Evolutionary conservation across 768 basidiomycete species (phyloP).

Genomic region (Collybia nuda): DNA sequence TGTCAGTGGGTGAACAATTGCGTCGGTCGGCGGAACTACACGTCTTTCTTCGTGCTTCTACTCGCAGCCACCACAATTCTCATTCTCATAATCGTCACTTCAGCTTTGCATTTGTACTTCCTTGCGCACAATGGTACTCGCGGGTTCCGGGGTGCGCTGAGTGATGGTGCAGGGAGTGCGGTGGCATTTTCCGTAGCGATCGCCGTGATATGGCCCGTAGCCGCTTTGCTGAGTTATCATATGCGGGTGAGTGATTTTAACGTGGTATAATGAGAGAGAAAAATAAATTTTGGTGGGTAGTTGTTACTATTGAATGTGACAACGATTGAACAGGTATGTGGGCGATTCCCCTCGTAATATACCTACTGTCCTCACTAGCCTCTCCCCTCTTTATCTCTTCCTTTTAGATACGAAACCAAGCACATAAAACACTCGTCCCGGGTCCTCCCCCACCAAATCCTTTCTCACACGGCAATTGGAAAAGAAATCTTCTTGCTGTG

Average conservation of each 20-base stretch:
- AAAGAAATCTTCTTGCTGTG: slow-evolving; percentile 70
- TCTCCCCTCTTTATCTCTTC: slow-evolving; percentile 6
- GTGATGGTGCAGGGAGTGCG: slow-evolving; percentile 69
- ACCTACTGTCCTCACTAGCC: slow-evolving; percentile 4
- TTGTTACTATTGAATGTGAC: slow-evolving; percentile 85
- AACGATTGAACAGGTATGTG: slow-evolving; percentile 90
- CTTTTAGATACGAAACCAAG: slow-evolving; percentile 79
- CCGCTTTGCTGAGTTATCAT: slow-evolving; percentile 80
- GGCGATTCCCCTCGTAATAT: not conserved
- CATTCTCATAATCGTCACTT: slow-evolving; percentile 76
- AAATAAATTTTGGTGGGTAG: slow-evolving; percentile 30
- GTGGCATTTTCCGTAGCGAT: slow-evolving; percentile 75
- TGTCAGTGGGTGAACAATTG: slow-evolving; percentile 95
- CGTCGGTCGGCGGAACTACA: slow-evolving; percentile 92
- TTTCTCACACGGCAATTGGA: slow-evolving; percentile 79
- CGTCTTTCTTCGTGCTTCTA: slow-evolving; percentile 88
- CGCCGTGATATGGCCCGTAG: slow-evolving; percentile 79
- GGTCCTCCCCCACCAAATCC: slow-evolving; percentile 78
- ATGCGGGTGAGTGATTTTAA: slow-evolving; percentile 60
- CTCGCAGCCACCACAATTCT: slow-evolving; percentile 68
- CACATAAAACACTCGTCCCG: slow-evolving; percentile 67
- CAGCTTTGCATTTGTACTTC: slow-evolving; percentile 78
- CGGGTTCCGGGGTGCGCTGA: slow-evolving; percentile 43
- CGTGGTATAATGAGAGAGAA: no score
- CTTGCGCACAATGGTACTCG: slow-evolving; percentile 52